These are phyloP conservation scores for Trametes meyenii DNA, from an alignment of 768 basidiomycete species.

Conservation along the genomic window DNA sequence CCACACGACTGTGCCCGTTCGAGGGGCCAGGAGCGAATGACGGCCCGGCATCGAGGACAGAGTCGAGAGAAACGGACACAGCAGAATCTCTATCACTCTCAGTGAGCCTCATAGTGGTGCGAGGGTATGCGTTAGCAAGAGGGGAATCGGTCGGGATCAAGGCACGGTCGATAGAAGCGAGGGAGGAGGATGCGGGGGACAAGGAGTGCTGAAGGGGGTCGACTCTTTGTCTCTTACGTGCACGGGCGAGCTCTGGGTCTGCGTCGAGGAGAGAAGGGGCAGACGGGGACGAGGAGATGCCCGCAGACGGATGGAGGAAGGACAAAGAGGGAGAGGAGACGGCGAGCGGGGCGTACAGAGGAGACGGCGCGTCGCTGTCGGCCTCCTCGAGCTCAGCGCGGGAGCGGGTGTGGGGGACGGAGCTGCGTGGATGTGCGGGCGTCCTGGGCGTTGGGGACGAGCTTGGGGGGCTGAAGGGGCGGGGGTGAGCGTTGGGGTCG, in stretches of 20 bases:
- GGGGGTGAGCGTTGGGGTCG: constrained; percentile 12
- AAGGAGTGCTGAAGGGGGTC: constrained; percentile 27
- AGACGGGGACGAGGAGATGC: constrained; percentile 18
- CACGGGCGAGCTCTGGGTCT: constrained; percentile 29
- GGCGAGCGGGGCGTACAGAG: constrained; percentile 25
- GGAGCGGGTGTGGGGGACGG: constrained; percentile 67
- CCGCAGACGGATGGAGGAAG: constrained; percentile 32
- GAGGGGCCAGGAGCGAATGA: constrained; percentile 23
- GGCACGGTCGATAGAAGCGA: constrained; percentile 29
- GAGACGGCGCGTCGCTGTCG: constrained; percentile 29
- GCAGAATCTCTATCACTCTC: constrained; percentile 31
- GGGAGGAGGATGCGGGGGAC: constrained; percentile 15
- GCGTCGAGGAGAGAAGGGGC: constrained; percentile 8
- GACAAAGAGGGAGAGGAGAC: constrained; percentile 30
- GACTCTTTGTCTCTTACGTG: constrained; percentile 33
- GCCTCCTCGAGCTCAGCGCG: constrained; percentile 62
- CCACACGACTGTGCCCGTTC: constrained; percentile 31
- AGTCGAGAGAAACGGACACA: constrained; percentile 29
- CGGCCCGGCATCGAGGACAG: constrained; percentile 28
- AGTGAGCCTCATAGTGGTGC: constrained; percentile 28
- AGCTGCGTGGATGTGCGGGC: constrained; percentile 23
- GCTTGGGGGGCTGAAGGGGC: constrained; percentile 25
- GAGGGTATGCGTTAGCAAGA: constrained; percentile 11
- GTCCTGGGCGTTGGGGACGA: constrained; percentile 14
- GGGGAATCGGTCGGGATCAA: constrained; percentile 26